phyloP scores from a whole-genome alignment of 2,329 filamentous ascomycete genomes.

The Aspergillus alliaceus region DNA sequence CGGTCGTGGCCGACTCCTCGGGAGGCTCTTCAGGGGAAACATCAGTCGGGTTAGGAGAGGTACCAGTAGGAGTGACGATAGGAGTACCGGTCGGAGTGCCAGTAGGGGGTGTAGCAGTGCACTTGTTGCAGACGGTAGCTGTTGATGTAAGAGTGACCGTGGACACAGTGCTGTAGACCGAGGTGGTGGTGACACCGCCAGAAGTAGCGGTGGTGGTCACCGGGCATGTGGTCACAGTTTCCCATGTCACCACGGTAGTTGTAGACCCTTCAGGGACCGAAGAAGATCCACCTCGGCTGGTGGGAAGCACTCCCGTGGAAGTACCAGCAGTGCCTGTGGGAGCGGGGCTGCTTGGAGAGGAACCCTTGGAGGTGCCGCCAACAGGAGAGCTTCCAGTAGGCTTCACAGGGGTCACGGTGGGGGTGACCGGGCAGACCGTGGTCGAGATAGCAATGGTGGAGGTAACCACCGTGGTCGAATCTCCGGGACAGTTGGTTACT shows the following conservation, averaged over 20 bases:
- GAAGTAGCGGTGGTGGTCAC: conserved; percentile 38
- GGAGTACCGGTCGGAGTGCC: neutral
- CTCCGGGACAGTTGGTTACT: conserved; percentile 53
- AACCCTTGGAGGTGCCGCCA: conserved; percentile 5
- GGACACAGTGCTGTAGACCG: conserved; percentile 59
- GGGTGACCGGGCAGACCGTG: conserved; percentile 56
- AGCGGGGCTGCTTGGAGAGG: conserved; percentile 9
- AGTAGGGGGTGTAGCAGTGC: conserved; percentile 14
- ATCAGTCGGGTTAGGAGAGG: neutral
- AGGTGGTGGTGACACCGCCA: conserved; percentile 51
- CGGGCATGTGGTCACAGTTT: conserved; percentile 32
- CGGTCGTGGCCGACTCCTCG: conserved; percentile 14
- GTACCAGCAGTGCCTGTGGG: conserved; percentile 14
- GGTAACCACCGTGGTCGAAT: conserved; percentile 51
- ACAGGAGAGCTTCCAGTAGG: conserved; percentile 18
- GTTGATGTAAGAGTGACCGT: conserved; percentile 37
- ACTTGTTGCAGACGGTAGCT: conserved; percentile 25
- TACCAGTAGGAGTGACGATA: neutral
- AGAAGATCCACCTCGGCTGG: conserved; percentile 2
- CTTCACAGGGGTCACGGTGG: neutral
- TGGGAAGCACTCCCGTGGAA: neutral
- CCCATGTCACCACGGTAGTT: conserved; percentile 29
- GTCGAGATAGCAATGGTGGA: conserved; percentile 59
- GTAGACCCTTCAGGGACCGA: conserved; percentile 9
- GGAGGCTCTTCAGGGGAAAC: neutral